Percentiles rank a stretch among this genome's conserved stretches.
These are phyloP conservation scores for Xylaria sp. DNA, from an alignment of 2,329 filamentous ascomycete species.

Conservation along the genomic window DNA sequence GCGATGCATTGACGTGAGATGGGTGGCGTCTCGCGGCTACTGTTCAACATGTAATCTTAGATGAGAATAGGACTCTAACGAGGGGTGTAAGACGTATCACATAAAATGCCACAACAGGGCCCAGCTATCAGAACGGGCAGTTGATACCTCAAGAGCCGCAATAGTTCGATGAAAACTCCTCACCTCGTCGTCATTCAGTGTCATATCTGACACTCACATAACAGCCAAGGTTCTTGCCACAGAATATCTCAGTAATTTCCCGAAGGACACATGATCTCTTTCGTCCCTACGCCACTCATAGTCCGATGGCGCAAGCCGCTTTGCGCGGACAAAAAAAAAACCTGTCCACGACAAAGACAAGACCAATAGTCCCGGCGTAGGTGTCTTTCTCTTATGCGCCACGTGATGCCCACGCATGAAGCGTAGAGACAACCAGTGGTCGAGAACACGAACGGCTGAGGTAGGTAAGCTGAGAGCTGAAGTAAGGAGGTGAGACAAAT, in stretches of 20 bases:
- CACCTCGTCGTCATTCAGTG: background rate
- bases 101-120: background rate
- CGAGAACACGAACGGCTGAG: background rate
- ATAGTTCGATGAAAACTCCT: background rate
- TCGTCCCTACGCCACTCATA: background rate
- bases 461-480: slow-evolving; percentile 14
- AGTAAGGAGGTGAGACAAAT: background rate
- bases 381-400: background rate
- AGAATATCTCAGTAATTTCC: background rate
- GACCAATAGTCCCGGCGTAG: no score
- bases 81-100: background rate
- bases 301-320: background rate
- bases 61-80: background rate
- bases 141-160: background rate
- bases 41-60: background rate
- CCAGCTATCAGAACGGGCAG: background rate
- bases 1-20: background rate
- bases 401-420: background rate
- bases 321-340: background rate
- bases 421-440: background rate
- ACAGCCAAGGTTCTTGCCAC: background rate
- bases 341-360: no score
- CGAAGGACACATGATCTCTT: background rate
- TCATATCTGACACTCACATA: background rate
- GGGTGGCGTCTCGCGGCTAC: background rate